A percentile compares a stretch with the other conserved stretches of the same genome.
Conservation (phyloP, 805 yeast species). For the Komagataella phaffii region DNA sequence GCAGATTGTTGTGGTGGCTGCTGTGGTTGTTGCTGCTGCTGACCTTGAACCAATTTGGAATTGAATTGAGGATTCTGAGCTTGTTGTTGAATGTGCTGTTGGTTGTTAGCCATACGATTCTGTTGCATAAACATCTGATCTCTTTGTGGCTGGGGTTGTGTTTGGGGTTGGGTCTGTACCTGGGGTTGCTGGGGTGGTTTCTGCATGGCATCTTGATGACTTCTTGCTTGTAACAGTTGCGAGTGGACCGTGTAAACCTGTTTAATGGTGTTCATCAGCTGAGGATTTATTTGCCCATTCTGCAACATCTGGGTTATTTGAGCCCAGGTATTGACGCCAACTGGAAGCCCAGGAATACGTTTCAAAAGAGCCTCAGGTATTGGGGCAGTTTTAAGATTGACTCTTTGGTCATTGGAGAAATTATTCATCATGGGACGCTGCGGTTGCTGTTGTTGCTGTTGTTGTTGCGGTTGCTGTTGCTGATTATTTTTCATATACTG, state of each 20-base stretch:
- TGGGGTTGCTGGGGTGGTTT: conserved; percentile 7
- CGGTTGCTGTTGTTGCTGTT: conserved; percentile 13
- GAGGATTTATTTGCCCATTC: conserved; percentile 42
- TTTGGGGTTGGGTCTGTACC: conserved; percentile 2
- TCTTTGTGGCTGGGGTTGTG: conserved; percentile 7
- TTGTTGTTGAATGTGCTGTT: not conserved
- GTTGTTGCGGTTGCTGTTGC: conserved; percentile 10
- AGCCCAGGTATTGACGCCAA: conserved; percentile 70
- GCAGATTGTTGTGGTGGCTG: not conserved
- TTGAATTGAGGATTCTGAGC: not conserved
- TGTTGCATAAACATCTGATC: conserved; percentile 2
- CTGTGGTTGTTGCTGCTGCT: not conserved
- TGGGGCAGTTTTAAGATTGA: conserved; percentile 46
- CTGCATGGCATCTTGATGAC: conserved; percentile 7
- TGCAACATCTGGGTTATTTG: conserved; percentile 54
- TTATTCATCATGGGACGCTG: conserved; percentile 6
- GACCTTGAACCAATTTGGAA: not conserved
- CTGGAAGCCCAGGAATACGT: conserved; percentile 66
- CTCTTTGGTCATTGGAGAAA: conserved; percentile 5
- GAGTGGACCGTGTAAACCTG: conserved; percentile 42
- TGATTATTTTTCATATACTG: conserved; percentile 4
- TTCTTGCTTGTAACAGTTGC: conserved; percentile 3
- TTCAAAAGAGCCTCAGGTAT: conserved; percentile 58
- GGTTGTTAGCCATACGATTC: not conserved
- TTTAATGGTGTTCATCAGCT: conserved; percentile 44